phyloP scores from a whole-genome alignment of 2,329 filamentous ascomycete genomes.

The Talaromyces piceae region DNA sequence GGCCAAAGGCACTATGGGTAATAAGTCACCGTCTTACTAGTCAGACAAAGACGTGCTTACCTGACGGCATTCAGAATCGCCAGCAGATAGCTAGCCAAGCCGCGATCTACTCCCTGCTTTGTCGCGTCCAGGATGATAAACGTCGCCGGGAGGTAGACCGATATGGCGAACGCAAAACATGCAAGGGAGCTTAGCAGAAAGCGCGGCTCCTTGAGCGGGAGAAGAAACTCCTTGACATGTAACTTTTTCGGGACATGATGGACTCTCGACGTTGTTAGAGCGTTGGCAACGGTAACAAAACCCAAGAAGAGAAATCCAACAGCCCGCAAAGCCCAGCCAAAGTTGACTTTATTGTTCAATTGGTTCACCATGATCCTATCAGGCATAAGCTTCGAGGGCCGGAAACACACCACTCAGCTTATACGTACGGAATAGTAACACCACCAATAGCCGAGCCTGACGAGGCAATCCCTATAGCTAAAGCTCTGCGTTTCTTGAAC shows the following conservation, averaged over 20 bases:
- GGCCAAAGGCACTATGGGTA: conserved; percentile 43
- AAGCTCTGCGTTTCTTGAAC: not conserved
- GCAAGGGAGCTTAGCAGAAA: conserved; percentile 20
- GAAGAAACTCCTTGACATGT: conserved; percentile 15
- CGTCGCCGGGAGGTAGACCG: conserved; percentile 53
- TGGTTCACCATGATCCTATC: conserved; percentile 48
- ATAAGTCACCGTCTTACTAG: not conserved
- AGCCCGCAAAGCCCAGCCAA: conserved; percentile 52
- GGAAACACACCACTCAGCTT: not conserved
- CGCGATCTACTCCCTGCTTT: conserved; percentile 40
- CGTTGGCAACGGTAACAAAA: conserved; percentile 45
- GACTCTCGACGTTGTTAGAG: conserved; percentile 45
- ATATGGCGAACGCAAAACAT: conserved; percentile 51
- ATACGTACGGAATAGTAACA: conserved; percentile 46
- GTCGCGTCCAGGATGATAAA: conserved; percentile 43
- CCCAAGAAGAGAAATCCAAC: conserved; percentile 55
- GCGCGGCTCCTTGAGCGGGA: conserved; percentile 9
- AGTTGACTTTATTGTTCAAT: conserved; percentile 48
- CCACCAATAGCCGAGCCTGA: conserved; percentile 44
- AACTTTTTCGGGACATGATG: conserved; percentile 15
- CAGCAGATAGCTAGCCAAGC: conserved; percentile 46
- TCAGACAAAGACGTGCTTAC: conserved; percentile 16
- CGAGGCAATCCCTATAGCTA: conserved; percentile 13
- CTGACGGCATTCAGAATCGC: conserved; percentile 46
- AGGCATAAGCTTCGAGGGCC: not conserved